Base-by-base conservation (phyloP, 495 filamentous ascomycete genomes). In the Lasiosphaeria hispida region DNA sequence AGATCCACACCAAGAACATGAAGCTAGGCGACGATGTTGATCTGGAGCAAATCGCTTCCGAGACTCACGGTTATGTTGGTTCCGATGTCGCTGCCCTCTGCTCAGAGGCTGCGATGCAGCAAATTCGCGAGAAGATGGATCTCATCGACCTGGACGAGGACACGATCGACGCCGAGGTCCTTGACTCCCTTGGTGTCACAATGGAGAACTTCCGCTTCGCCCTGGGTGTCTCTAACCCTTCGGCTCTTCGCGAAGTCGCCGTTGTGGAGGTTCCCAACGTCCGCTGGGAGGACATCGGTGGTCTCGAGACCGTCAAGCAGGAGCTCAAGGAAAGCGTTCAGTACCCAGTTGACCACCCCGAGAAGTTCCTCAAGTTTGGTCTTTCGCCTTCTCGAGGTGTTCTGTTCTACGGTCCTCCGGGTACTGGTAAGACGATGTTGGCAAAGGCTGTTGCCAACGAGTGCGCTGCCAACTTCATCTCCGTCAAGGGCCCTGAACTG, bases 1-100 rank as follows among this genome's bases (percentile, higher is more conserved):
- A 92, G 75, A 98, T 98, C 63, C 94, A 98, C 80, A 97, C 95
- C 65, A 98, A 98, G 86, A 98, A 98, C 85, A 98, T 98, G 94
- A 98, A 97, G 82, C 85, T 98, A 33, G 91, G 79, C 47, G 95
- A 96, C 44, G 94, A 97, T 71, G 94, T 98, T 41, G 94, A 98
- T 69, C 87, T 98, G 17, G 92, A 96, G 80, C 85, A 90, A 65
- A 97, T 98, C 67, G 95, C 94, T 38, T 86, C 95, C 38, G 95
- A 98, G 81, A 98, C 94, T 49, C 94, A 98, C 78, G 94, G 94
- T 79, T 97, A 97, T 66, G 94, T 98, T 72, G 94, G 94, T 77
- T 97, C 94, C 37, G 94, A 98, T 87, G 77, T 98, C 71, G 94
- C 94, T 39, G 96, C 94, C n/a, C 88, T 98, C 56, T 98, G 94